phyloP scores from a whole-genome alignment of 2,329 filamentous ascomycete genomes.

The Apiospora aurea region DNA sequence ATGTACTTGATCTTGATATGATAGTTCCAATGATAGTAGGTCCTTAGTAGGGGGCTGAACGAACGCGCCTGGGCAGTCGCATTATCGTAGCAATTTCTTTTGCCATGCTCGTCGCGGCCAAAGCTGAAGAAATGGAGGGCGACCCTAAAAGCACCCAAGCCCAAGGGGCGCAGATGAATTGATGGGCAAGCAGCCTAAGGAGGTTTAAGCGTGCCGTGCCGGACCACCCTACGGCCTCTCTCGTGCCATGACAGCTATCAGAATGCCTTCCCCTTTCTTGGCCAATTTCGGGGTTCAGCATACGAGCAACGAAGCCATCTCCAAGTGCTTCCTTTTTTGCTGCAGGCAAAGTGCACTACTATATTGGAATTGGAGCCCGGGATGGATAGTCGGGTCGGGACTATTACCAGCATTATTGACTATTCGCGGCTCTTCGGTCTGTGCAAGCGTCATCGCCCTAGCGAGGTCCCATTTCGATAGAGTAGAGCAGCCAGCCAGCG shows the following conservation, averaged over 20 bases:
- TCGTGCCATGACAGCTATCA: neutral
- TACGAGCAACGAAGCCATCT: neutral
- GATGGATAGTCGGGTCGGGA: neutral
- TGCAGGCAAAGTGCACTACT: neutral
- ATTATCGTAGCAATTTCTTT: neutral
- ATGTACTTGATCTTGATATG: too few relatives aligned
- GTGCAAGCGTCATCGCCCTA: neutral
- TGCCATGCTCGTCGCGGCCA: neutral
- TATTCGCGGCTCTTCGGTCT: conserved; percentile 1
- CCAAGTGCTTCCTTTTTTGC: neutral
- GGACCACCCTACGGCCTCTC: neutral
- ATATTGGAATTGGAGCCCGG: neutral
- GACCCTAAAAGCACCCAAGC: neutral
- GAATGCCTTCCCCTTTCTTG: neutral
- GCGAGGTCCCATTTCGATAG: conserved; percentile 1
- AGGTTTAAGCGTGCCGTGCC: neutral
- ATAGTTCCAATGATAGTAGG: too few relatives aligned
- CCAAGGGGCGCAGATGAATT: neutral
- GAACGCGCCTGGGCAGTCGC: too few relatives aligned
- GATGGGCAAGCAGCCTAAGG: neutral
- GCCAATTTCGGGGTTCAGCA: neutral
- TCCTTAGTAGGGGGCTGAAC: neutral
- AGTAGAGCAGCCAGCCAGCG: neutral
- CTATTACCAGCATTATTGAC: conserved; percentile 20
- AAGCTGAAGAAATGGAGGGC: neutral